Evolutionary conservation across 208 protist species (phyloP).

Genomic region (Crithidia acanthocephali): DNA sequence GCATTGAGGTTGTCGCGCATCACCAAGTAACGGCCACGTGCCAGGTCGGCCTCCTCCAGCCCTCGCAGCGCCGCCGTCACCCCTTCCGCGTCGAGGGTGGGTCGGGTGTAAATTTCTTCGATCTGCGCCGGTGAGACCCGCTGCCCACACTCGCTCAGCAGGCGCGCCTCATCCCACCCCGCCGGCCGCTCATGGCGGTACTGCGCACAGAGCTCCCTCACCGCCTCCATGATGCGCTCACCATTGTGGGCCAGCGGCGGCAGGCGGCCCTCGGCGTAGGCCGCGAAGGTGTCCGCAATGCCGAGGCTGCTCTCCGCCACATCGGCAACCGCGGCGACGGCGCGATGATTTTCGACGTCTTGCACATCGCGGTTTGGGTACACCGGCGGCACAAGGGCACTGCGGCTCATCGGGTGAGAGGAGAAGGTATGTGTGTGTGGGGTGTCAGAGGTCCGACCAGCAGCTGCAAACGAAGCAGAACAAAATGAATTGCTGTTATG

Average conservation of each 20-base stretch:
- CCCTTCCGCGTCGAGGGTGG: slow-evolving; percentile 45
- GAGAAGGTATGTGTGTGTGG: background rate
- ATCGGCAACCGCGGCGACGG: slow-evolving; percentile 50
- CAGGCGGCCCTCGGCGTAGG: slow-evolving; percentile 75
- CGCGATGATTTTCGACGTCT: slow-evolving; percentile 70
- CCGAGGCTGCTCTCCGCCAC: slow-evolving; percentile 67
- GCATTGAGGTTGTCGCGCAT: slow-evolving; percentile 62
- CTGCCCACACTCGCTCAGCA: slow-evolving; percentile 74
- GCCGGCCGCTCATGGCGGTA: slow-evolving; percentile 75
- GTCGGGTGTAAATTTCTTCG: slow-evolving; percentile 42
- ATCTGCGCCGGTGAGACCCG: slow-evolving; percentile 50
- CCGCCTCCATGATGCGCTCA: slow-evolving; percentile 33
- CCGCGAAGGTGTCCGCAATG: slow-evolving; percentile 71
- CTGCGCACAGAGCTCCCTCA: slow-evolving; percentile 39
- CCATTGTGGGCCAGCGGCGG: slow-evolving; percentile 51
- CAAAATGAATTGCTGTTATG: background rate
- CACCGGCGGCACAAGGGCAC: slow-evolving; percentile 44
- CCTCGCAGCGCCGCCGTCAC: slow-evolving; percentile 50
- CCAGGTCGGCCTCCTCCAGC: slow-evolving; percentile 49
- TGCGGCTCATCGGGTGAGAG: slow-evolving; percentile 3
- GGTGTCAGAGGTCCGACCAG: background rate
- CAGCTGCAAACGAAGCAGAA: too few relatives aligned
- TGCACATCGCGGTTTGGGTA: slow-evolving; percentile 68
- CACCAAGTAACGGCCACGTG: slow-evolving; percentile 65
- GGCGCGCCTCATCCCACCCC: slow-evolving; percentile 71